Evolutionary conservation across 2,329 filamentous ascomycete genomes (phyloP).

Genomic region (Coniochaeta prunicola): DNA sequence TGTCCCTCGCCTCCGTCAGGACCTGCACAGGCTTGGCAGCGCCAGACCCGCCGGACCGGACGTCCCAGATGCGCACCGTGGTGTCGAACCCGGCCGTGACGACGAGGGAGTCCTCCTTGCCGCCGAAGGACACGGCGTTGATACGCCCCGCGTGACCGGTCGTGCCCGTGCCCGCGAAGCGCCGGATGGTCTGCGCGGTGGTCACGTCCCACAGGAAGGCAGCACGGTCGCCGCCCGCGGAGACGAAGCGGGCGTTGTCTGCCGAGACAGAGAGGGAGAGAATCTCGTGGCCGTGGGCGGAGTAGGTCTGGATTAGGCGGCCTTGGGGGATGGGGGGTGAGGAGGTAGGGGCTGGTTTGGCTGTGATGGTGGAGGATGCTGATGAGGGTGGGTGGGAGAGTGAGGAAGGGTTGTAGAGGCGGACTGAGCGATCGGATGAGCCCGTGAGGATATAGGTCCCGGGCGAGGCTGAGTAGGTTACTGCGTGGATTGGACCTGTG

Average conservation of each 20-base stretch:
- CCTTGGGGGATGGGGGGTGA: constrained; percentile 33
- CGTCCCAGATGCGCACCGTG: constrained; percentile 71
- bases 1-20: constrained; percentile 65
- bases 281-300: constrained; percentile 87
- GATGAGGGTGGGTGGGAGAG: constrained; percentile 3
- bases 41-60: constrained; percentile 33
- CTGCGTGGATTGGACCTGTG: constrained; percentile 62
- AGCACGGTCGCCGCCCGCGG: constrained; percentile 80
- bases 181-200: constrained; percentile 66
- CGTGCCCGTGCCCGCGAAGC: constrained; percentile 53
- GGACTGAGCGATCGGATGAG: constrained; percentile 74
- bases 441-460: constrained; percentile 79
- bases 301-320: constrained; percentile 77
- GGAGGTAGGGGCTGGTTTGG: constrained; percentile 27
- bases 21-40: constrained; percentile 61
- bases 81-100: constrained; percentile 70
- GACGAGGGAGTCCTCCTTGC: constrained; percentile 65
- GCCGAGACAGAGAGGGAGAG: constrained; percentile 67
- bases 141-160: constrained; percentile 64
- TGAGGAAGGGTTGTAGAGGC: constrained; percentile 68
- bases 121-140: constrained; percentile 73
- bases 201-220: constrained; percentile 95
- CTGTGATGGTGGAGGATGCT: constrained; percentile 22
- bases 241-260: constrained; percentile 80
- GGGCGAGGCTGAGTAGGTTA: constrained; percentile 64